A percentile compares a stretch with the other conserved stretches of the same genome.
These are phyloP conservation scores for Pichia sp. DNA, from an alignment of 1,139 yeast species.

Conservation along the genomic window DNA sequence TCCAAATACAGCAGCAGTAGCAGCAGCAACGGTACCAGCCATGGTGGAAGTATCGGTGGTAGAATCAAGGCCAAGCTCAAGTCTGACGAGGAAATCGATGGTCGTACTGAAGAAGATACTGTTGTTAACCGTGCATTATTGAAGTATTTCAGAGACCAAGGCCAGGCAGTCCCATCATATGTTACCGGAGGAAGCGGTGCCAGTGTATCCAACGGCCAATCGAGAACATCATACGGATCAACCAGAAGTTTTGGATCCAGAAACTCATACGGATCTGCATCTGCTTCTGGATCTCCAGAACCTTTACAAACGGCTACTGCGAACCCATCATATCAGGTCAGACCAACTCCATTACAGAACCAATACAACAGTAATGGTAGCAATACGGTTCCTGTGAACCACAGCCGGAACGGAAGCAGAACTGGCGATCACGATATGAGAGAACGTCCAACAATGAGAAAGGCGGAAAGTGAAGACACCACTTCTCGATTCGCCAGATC, in stretches of 20 bases:
- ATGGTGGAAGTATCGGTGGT: background rate
- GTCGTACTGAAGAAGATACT: conserved; percentile 30
- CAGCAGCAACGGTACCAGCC: background rate
- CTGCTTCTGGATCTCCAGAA: background rate
- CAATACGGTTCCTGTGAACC: too few species aligned
- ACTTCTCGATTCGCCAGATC: too few species aligned
- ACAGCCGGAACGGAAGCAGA: background rate
- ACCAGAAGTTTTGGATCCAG: conserved; percentile 1
- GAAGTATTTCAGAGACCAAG: conserved; percentile 26
- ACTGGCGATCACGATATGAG: background rate
- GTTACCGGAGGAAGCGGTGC: conserved; percentile 18
- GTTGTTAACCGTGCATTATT: conserved; percentile 32
- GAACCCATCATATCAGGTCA: background rate
- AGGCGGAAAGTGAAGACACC: background rate
- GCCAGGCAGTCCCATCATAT: conserved; percentile 29
- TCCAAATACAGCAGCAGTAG: background rate
- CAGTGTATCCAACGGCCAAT: too few species aligned
- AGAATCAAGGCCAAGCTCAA: background rate
- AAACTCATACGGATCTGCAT: background rate
- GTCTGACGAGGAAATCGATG: conserved; percentile 28
- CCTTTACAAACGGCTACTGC: background rate
- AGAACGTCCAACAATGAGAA: background rate
- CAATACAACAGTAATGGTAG: too few species aligned
- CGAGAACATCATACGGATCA: background rate
- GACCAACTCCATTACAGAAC: background rate